A percentile compares a stretch with the other conserved stretches of the same genome.
These are phyloP conservation scores for Paxillus rubicundulus DNA, from an alignment of 768 basidiomycete genomes.

Conservation along the genomic window DNA sequence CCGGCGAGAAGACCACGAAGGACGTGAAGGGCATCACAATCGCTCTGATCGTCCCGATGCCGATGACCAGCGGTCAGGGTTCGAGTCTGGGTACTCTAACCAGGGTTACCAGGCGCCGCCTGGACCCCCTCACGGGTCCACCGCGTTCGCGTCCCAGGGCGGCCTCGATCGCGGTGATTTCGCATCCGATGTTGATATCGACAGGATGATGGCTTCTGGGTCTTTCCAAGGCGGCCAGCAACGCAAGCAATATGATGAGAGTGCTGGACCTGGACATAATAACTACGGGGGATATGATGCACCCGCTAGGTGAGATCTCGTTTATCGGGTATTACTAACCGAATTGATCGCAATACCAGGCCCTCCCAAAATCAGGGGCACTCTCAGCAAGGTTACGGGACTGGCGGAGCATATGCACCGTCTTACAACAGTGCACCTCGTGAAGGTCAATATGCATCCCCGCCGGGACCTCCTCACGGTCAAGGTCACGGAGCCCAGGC, in stretches of 20 bases:
- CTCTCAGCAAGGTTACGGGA: conserved; percentile 4
- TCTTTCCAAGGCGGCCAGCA: conserved; percentile 1
- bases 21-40: neutral
- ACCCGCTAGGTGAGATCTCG: neutral
- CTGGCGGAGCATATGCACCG: conserved; percentile 3
- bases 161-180: conserved; percentile 27
- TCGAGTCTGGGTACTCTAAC: neutral
- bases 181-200: conserved; percentile 26
- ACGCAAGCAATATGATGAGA: neutral
- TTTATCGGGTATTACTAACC: conserved; percentile 7
- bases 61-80: neutral
- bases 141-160: conserved; percentile 4
- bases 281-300: neutral
- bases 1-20: conserved; percentile 3
- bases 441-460: conserved; percentile 5
- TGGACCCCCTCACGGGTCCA: conserved; percentile 2
- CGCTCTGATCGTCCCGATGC: neutral
- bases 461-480: neutral
- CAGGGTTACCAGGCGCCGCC: conserved; percentile 1
- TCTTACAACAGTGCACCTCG: conserved; percentile 4
- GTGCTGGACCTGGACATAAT: neutral
- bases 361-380: conserved; percentile 7
- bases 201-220: conserved; percentile 19
- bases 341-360: neutral
- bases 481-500: neutral